Evolutionary conservation across 495 filamentous ascomycete species (phyloP).

Genomic region (Daldinia loculata): DNA sequence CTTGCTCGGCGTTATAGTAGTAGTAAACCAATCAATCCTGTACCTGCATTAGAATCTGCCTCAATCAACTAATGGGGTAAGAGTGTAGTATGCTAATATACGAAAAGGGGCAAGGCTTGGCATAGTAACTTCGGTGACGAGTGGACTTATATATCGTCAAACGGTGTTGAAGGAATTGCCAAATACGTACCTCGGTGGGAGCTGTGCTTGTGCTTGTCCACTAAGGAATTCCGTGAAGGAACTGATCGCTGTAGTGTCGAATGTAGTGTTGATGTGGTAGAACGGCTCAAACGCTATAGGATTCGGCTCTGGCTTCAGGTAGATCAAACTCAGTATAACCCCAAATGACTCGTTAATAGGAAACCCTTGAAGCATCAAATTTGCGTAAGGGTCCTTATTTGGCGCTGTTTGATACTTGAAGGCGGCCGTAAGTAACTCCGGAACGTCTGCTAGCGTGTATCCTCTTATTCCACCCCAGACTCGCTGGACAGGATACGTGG

Average conservation of each 20-base stretch:
- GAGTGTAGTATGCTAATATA: neutral
- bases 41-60: neutral
- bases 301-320: neutral
- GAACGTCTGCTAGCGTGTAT: neutral
- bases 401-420: neutral
- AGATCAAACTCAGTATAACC: constrained; percentile 15
- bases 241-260: neutral
- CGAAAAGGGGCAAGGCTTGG: neutral
- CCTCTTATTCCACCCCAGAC: constrained; percentile 2
- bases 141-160: neutral
- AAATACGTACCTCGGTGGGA: neutral
- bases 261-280: constrained; percentile 3
- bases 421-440: neutral
- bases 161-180: neutral
- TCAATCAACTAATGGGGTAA: neutral
- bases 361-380: constrained; percentile 4
- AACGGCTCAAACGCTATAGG: constrained; percentile 20
- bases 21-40: constrained; percentile 2
- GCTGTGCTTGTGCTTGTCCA: neutral
- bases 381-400: constrained; percentile 19
- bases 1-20: neutral
- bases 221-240: neutral
- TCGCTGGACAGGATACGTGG: neutral
- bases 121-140: neutral
- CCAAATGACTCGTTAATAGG: constrained; percentile 3